Evolutionary conservation across 768 basidiomycete species (phyloP), one percentile per base, ranked within the genome.

Genomic region (Kwoniella europaea): DNA sequence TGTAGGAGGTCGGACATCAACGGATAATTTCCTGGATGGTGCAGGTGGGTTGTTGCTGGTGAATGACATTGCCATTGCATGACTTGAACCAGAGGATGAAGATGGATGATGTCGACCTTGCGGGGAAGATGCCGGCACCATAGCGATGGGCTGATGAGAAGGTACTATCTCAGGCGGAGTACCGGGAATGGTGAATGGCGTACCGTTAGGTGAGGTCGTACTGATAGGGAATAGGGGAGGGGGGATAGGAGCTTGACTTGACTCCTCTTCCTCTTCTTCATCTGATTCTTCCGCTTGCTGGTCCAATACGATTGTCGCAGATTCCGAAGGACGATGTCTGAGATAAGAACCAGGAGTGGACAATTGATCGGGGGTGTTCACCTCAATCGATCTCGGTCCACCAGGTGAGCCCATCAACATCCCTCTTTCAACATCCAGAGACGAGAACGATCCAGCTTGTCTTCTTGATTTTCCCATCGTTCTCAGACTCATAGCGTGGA

Each of bases 401-500:
- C 68, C 65, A 22, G 80, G 75, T 2, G 80, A 77, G 4, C 77
- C 81, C 67, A 85, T 77, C 62, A 88, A 86, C 83, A 90, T 92
- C 52, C 94, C 94, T 62, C 92, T 89, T 79, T 96, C 91, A 6
- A 96, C 91, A 80, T 97, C 94, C 79, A 93, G 91, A 27, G 88
- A 90, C 71, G 94, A 96, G 85, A 96, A 98, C 3, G 94, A 96
- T n/a, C 94, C 94, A 5, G 92, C 94, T 82, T 96, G 92, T 46
- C 94, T 87, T 55, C 94, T 87, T 24, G 88, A 87, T 60, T 76
- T 74, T 12, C 73, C 74, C 54, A 63, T 63, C 35, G 67, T 52
- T 56, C 63, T 22, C 60, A 68, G 41, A 35, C 67, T 63, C 20
- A n/a, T 44, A 20, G 52, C 60, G 7, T 52, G 18, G 10, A 64